Evolutionary conservation across 1,284 basidiomycete genomes (phyloP), one percentile per base, ranked within the genome.

Genomic region (Naganishia sp.): DNA sequence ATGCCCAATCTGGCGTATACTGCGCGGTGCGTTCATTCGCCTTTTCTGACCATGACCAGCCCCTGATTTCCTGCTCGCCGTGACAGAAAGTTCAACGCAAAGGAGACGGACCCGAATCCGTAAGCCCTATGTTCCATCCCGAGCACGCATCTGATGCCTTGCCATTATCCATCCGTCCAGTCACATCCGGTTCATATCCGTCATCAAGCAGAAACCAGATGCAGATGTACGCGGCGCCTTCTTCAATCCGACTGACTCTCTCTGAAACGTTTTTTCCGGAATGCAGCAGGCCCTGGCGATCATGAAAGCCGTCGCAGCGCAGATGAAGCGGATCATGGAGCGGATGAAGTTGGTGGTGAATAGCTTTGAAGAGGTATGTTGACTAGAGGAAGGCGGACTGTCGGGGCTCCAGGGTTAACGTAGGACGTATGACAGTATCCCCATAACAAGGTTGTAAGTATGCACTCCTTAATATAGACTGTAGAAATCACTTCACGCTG

Each of bases 261-360:
- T 25, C 25, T 31, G 7, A 23, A 28, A 13, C 18, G n/a, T 15
- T 31, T 15, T 31, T 15, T 13, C n/a, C 55, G 57, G 42, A 57
- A 11, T 13, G 6, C 25, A 74, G 74, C 71, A 73, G 55, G 79
- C 79, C 1, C 74, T 77, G 63, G 67, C 70, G 47, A 76, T 80
- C n/a, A 68, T 80, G 51, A 77, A 76, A 67, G 75, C 78, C 1
- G 72, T 80, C 39, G 77, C 77, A 76, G 67, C 69, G 70, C 72
- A 80, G 72, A 75, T 78, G 72, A 76, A 75, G 69, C 73, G 71
- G 21, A 76, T 79, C 66, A 77, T 80, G 76, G 68, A 74, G 52
- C 60, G 75, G 10, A 71, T 76, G 13, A 78, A 74, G 68, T 75
- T 79, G 74, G 73, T 75, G 11, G 74, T 78, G 32, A 71, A 71